Evolutionary conservation across 371 early-diverging fungal species (phyloP).

Genomic region (Dichotomocladium elegans): DNA sequence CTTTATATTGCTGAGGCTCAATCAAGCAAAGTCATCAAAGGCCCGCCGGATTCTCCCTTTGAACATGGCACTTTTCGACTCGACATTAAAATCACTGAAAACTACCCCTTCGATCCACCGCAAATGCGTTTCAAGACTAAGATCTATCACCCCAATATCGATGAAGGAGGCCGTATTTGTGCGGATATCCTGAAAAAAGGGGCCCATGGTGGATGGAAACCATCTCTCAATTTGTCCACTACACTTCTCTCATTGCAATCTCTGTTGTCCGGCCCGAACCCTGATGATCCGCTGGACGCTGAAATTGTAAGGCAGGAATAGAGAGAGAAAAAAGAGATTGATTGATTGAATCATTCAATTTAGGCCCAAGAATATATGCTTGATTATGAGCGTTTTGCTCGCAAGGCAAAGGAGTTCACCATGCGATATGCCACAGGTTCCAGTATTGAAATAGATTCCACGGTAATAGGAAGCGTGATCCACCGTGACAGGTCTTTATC

Average conservation of each 20-base stretch:
- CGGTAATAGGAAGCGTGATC: too few species aligned
- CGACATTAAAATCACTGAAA: slow-evolving; percentile 34
- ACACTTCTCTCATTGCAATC: slow-evolving; percentile 33
- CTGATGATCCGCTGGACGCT: slow-evolving; percentile 54
- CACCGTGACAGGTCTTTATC: too few species aligned
- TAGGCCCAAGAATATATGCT: slow-evolving; percentile 44
- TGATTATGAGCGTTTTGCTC: slow-evolving; percentile 24
- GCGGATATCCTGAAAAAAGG: slow-evolving; percentile 51
- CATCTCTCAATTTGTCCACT: slow-evolving; percentile 41
- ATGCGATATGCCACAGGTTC: slow-evolving; percentile 28
- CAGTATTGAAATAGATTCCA: too few species aligned
- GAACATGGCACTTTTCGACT: slow-evolving; percentile 46
- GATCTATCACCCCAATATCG: slow-evolving; percentile 56
- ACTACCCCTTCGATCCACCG: slow-evolving; percentile 52
- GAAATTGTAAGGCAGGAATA: slow-evolving; percentile 35
- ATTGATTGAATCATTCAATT: background rate
- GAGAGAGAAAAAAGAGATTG: too few species aligned
- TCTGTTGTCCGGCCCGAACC: slow-evolving; percentile 50
- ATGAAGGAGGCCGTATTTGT: slow-evolving; percentile 51
- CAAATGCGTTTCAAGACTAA: slow-evolving; percentile 46
- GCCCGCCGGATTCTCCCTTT: slow-evolving; percentile 54
- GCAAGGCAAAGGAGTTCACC: slow-evolving; percentile 39
- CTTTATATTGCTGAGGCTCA: background rate
- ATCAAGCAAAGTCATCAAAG: slow-evolving; percentile 33
- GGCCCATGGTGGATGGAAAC: slow-evolving; percentile 46